Base-by-base conservation (phyloP, 345 rosid species). In the Laguncularia racemosa region DNA sequence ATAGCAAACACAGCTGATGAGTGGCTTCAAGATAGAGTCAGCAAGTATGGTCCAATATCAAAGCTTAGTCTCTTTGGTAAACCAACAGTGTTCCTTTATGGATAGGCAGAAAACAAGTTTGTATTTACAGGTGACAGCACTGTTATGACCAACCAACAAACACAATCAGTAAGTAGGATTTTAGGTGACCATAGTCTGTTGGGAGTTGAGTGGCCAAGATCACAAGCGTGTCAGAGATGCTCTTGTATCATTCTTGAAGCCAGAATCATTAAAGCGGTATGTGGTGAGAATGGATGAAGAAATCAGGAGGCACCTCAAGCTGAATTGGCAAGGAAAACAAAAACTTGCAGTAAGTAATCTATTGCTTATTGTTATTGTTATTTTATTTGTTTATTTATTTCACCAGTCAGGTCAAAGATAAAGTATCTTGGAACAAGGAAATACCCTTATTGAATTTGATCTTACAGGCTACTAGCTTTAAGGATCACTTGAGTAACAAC, bases 181-280 rank as follows among this genome's bases (percentile, higher is more conserved):
- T 45, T 84, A 4, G 85, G 91, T 0, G 73, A 77, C 7, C 49
- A 64, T 3, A 56, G 58, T 33, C 16, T 84, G 60, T 6, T 63
- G 48, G 78, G 75, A 55, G n/a, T 66, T 84, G 2, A 46, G 53
- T 1, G 84, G 76, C 0, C 40, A 68, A 46, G 84, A 81, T 59
- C 87, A 79, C 65, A 79, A 64, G 60, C 63, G 81, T 0, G 70
- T 79, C 0, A 76, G 85, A 56, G 65, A 44, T 4, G 83, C 84
- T 2, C 60, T 81, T 0, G 19, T 73, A 18, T 68, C 72, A 0
- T 81, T 84, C 63, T 20, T 79, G 71, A 76, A 62, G 63, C 83
- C 85, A 9, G 85, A 81, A 56, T 84, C 95, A 1, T 60, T 92
- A 72, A 79, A 65, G 64, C 66, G 67, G 38, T 78, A 78, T 6